Evolutionary conservation across 2,329 filamentous ascomycete genomes (phyloP), one percentile per base, ranked within the genome.

Genomic region (Neofusicoccum sp.): DNA sequence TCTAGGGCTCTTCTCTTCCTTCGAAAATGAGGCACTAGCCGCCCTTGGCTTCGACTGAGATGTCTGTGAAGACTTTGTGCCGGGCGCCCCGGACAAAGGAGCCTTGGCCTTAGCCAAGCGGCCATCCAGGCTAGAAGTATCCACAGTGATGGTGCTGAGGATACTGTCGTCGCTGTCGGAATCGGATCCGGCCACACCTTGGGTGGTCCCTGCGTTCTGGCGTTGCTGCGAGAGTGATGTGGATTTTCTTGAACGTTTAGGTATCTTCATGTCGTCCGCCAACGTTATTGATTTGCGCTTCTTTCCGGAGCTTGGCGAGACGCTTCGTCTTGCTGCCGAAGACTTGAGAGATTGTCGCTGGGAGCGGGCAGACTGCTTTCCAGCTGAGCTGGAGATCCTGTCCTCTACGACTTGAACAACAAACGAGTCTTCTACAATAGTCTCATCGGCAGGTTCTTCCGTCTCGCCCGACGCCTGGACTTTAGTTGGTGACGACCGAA

Each of bases 81-180:
- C 12, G 16, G 3, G 11, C 9, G 31, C 39, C 16, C 36, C 36
- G 9, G 31, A 34, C 22, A 34, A 58, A 31, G 29, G 34, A 28
- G 54, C 29, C n/a, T 36, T 45, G 14, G 4, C 29, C 1, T 14
- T 12, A n/a, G 3, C 9, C 31, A 28, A 14, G 3, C 11, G 31
- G 9, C 33, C 31, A 11, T 58, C 54, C 36, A 37, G 16, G 36
- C 39, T 58, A n/a, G 41, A 56, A 4, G 37, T 39, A 11, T 72
- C 74, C 22, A 80, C 75, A 14, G 78, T 70, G 54, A 80, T 80
- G 61, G 76, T 77, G 45, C 78, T 78, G 28, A 71, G 71, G 22
- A 78, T 71, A 4, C 70, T 71, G 6, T 77, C 74, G 1, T 74
- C 69, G 4, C 74, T 49, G 44, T 60, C 56, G 12, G 56, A 60